Evolutionary conservation across 2,329 filamentous ascomycete species (phyloP).

Genomic region (Diaporthe eres): DNA sequence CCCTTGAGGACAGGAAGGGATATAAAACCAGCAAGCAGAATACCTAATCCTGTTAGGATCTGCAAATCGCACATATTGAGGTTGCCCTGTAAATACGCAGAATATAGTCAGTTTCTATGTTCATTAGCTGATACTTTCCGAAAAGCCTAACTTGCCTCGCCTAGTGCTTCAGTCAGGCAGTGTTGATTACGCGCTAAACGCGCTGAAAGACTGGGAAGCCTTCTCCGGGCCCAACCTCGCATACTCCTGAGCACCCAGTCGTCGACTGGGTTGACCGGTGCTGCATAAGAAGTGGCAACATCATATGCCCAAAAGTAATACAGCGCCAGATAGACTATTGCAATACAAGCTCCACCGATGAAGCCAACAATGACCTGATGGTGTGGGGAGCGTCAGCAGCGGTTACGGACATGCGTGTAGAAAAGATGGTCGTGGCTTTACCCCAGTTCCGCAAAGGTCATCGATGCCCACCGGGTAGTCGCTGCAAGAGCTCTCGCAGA

Average conservation of each 20-base stretch:
- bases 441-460: conserved; percentile 1
- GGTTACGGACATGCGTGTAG: background rate
- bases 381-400: background rate
- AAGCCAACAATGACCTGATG: background rate
- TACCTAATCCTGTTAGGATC: background rate
- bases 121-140: background rate
- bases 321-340: background rate
- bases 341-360: background rate
- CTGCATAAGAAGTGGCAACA: background rate
- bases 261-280: background rate
- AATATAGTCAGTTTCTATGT: background rate
- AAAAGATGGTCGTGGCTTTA: background rate
- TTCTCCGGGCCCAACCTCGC: background rate
- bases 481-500: background rate
- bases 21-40: background rate
- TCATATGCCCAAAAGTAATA: background rate
- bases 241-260: background rate
- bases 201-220: background rate
- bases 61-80: conserved; percentile 14
- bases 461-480: conserved; percentile 16
- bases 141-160: background rate
- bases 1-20: background rate
- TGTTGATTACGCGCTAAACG: background rate
- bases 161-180: background rate
- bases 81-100: background rate